Evolutionary conservation across 768 basidiomycete species (phyloP).

Genomic region (Tylopilus cervinicoccineus): DNA sequence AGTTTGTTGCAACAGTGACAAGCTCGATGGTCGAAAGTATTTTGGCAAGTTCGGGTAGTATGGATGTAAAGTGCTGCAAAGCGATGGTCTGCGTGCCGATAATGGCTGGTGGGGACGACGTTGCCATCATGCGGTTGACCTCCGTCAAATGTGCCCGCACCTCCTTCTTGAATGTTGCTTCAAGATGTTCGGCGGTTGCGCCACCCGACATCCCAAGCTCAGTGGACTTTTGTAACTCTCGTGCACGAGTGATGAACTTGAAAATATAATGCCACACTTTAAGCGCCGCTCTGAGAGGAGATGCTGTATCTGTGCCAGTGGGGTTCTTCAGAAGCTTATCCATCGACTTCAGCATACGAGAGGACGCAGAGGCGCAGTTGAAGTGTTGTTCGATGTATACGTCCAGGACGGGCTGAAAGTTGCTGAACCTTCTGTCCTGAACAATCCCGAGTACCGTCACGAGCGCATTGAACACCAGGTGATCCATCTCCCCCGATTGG

Average conservation of each 20-base stretch:
- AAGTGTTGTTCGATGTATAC: slow-evolving; percentile 93
- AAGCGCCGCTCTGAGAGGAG: slow-evolving; percentile 78
- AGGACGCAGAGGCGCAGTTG: slow-evolving; percentile 71
- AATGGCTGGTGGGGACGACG: slow-evolving; percentile 72
- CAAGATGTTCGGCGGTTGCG: slow-evolving; percentile 82
- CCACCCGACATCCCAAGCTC: slow-evolving; percentile 77
- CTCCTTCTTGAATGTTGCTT: slow-evolving; percentile 80
- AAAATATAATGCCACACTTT: slow-evolving; percentile 98
- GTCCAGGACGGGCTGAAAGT: slow-evolving; percentile 91
- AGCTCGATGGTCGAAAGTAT: slow-evolving; percentile 81
- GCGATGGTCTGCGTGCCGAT: slow-evolving; percentile 96
- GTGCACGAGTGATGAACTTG: slow-evolving; percentile 88
- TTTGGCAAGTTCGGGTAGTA: slow-evolving; percentile 81
- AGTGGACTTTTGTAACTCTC: slow-evolving; percentile 81
- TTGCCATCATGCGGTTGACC: slow-evolving; percentile 87
- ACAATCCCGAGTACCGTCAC: slow-evolving; percentile 90
- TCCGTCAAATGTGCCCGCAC: slow-evolving; percentile 70
- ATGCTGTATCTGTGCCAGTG: slow-evolving; percentile 65
- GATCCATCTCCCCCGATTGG: slow-evolving; percentile 73
- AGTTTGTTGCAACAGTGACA: slow-evolving; percentile 80
- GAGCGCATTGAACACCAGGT: slow-evolving; percentile 84
- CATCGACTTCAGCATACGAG: slow-evolving; percentile 86
- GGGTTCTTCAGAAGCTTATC: slow-evolving; percentile 75
- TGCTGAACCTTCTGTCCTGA: slow-evolving; percentile 90
- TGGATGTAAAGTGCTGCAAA: slow-evolving; percentile 88